Evolutionary conservation across 2,329 filamentous ascomycete genomes (phyloP), one percentile per base, ranked within the genome.

Genomic region (Ophiostoma novo-ulmi): DNA sequence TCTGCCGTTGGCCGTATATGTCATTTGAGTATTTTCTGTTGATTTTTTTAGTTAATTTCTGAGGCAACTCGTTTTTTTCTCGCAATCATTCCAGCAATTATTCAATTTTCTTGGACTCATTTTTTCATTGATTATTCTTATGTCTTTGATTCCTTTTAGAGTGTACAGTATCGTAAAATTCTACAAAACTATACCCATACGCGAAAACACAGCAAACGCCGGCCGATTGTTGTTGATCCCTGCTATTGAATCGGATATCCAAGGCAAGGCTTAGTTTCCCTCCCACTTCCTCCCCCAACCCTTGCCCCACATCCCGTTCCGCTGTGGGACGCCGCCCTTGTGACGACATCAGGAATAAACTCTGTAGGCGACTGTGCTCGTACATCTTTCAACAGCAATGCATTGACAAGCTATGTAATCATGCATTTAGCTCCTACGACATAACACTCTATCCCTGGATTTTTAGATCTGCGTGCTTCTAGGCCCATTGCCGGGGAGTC

Each of bases 291-390:
- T 44, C 14, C 20, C 44, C 44, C 44, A 48, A 20, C 44, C 44
- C 41, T 17, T 26, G 52, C n/a, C 52, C 52, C 52, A 58, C 52
- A 31, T 58, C 22, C 52, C 52, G 52, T 58, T 26, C 52, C 52
- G 52, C 52, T 58, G 52, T 58, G 52, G 52, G 52, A 58, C 52
- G 31, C 52, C 52, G n/a, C 52, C 31, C 22, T 17, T 58, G 52
- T 31, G 52, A 58, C 52, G 52, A 58, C 52, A 58, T 58, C 10
- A 11, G n/a, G 52, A 58, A 58, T 58, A 10, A 3, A 31, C 31
- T 31, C 31, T 26, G 52, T 22, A 11, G n/a, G 7, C 52, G n/a
- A 20, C 20, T 5, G 3, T 48, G 41, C 44, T 5, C 22, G 52
- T n/a, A 26, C 44, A n/a, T 48, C 22, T 17, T 58, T 31, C 13